These are phyloP conservation scores for Hordeum pubiflorum DNA, from an alignment of 202 grass and related monocot species.

Conservation along the genomic window DNA sequence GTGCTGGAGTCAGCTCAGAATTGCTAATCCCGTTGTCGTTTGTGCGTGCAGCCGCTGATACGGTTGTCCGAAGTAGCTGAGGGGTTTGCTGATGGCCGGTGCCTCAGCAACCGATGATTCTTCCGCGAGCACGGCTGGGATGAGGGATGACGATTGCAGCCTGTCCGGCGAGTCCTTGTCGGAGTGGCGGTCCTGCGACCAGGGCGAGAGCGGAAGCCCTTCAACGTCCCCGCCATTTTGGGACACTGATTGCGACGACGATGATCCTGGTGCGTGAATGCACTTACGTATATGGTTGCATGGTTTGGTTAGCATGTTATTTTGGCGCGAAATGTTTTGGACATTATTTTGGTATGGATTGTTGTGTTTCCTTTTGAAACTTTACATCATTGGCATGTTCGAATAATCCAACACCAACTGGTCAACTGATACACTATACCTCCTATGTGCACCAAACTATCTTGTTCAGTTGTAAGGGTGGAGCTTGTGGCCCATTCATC, in stretches of 20 bases:
- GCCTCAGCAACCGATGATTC: constrained; percentile 45
- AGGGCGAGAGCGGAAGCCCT: constrained; percentile 54
- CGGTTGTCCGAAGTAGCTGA: constrained; percentile 1
- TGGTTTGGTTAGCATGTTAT: not conserved
- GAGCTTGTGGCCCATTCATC: not conserved
- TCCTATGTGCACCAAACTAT: not conserved
- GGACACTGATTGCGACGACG: constrained; percentile 60
- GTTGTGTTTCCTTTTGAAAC: not conserved
- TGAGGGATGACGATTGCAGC: constrained; percentile 49
- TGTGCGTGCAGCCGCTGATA: constrained; percentile 28
- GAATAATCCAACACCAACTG: not conserved
- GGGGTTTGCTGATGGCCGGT: constrained; percentile 45
- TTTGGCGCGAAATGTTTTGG: not conserved
- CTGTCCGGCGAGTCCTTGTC: constrained; percentile 52
- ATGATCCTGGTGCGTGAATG: constrained; percentile 47
- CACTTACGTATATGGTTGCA: not conserved
- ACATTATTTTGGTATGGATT: not conserved
- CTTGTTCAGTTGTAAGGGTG: constrained; percentile 3
- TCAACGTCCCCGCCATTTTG: constrained; percentile 70
- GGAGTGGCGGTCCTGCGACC: constrained; percentile 67
- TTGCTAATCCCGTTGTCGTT: not conserved
- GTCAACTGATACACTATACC: not conserved
- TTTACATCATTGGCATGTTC: not conserved
- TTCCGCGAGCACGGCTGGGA: constrained; percentile 42
- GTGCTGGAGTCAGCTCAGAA: not conserved